Evolutionary conservation across 2,329 filamentous ascomycete species (phyloP), one percentile per base, ranked within the genome.

Genomic region (Fusarium temperatum): DNA sequence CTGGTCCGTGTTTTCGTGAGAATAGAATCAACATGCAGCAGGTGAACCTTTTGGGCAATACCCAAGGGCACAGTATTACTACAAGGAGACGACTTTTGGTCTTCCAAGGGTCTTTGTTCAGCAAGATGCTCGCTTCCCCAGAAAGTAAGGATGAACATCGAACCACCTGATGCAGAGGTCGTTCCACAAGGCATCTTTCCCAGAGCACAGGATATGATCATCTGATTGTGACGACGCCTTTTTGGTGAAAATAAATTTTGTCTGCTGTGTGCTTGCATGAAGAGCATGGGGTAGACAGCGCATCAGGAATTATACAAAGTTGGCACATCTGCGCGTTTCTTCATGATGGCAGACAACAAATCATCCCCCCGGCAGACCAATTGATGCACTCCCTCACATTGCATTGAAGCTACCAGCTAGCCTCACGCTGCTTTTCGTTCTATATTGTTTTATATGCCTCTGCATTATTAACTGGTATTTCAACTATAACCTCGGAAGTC

Each of bases 121-220:
- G 72, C 38, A 55, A 71, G 63, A 59, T 70, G 60, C 56, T 72
- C 50, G 62, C 62, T 66, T 75, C 75, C 76, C 72, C 74, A 68
- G 74, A 73, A 73, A 73, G 45, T 72, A 57, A 57, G 74, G 72
- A 75, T 54, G 74, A 73, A 75, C 58, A 76, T 78, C 77, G 77
- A 76, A 78, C 77, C 77, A 78, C 68, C 70, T 72, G 67, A 75
- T 73, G 65, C 72, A 70, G 57, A 59, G 42, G 65, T 78, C 76
- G 69, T 67, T 61, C 77, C 77, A 78, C 70, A 68, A 66, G 70
- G 42, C 64, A 59, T 48, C 68, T 68, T 67, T 54, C 63, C 38
- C 57, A 60, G 38, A 71, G 55, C 41, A 26, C 24, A 64, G 50
- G 60, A 58, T 42, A 41, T 30, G 60, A 78, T 78, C 76, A 78